Evolutionary conservation across 257 asterid species (phyloP).

Genomic region (Primulina huaijiensis): DNA sequence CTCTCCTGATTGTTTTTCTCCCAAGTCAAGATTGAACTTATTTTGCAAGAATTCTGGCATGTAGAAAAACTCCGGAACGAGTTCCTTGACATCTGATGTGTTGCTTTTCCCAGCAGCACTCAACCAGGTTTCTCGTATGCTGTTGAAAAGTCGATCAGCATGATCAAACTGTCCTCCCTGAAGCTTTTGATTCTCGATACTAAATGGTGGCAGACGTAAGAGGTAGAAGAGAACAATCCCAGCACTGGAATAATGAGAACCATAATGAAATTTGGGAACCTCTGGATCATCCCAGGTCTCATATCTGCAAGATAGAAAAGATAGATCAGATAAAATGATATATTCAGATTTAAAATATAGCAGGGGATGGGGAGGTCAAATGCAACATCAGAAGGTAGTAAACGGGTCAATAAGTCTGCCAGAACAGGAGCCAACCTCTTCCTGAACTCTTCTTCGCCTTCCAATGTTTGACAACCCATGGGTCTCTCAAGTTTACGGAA

Average conservation of each 20-base stretch:
- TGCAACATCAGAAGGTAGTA: neutral
- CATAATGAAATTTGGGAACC: slow-evolving; percentile 97
- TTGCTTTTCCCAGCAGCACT: slow-evolving; percentile 99
- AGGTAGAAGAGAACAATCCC: slow-evolving; percentile 99
- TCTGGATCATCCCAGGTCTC: slow-evolving; percentile 99
- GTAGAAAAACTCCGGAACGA: slow-evolving; percentile 95
- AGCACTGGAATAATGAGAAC: slow-evolving; percentile 99
- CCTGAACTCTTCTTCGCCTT: slow-evolving; percentile 95
- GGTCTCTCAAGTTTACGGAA: slow-evolving; percentile 92
- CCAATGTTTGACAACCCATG: slow-evolving; percentile 93
- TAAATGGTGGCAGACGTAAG: slow-evolving; percentile 90
- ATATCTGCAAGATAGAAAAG: slow-evolving; percentile 46
- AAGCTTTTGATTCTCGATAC: slow-evolving; percentile 84
- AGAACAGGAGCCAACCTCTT: slow-evolving; percentile 60
- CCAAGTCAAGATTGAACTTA: slow-evolving; percentile 86
- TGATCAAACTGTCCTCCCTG: slow-evolving; percentile 99
- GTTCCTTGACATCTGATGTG: slow-evolving; percentile 98
- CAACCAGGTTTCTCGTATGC: slow-evolving; percentile 85
- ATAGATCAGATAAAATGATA: slow-evolving; percentile 23
- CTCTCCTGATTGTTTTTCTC: slow-evolving; percentile 99
- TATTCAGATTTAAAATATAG: neutral
- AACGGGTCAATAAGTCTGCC: slow-evolving; percentile 11
- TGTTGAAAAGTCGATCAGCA: slow-evolving; percentile 97
- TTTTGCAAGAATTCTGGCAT: slow-evolving; percentile 94
- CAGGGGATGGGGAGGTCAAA: neutral